Conservation (phyloP, 2,329 filamentous ascomycete species). For the Fusarium sp. region DNA sequence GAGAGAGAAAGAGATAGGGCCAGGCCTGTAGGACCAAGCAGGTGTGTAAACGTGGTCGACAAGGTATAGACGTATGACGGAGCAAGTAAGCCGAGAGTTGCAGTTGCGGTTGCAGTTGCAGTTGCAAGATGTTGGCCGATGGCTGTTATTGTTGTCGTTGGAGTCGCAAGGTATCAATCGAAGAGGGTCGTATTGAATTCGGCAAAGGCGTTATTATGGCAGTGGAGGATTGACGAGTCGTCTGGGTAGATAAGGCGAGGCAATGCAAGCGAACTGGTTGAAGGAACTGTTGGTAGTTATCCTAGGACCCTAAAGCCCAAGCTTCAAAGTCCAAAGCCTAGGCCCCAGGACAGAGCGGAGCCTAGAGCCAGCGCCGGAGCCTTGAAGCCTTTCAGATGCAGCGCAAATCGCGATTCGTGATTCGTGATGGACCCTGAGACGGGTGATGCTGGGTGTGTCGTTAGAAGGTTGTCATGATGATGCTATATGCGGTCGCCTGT, state of each 20-base stretch:
- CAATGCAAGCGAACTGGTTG: conserved; percentile 15
- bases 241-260: neutral
- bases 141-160: conserved; percentile 1
- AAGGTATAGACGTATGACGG: conserved; percentile 20
- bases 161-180: conserved; percentile 30
- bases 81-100: conserved; percentile 2
- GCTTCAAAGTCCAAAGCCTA: too few species aligned
- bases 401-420: conserved; percentile 38
- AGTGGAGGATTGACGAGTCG: too few species aligned
- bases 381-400: conserved; percentile 19
- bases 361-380: conserved; percentile 6
- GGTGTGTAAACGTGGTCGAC: conserved; percentile 11
- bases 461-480: conserved; percentile 11
- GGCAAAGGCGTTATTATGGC: neutral
- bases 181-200: conserved; percentile 10
- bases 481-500: neutral
- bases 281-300: conserved; percentile 28
- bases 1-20: neutral
- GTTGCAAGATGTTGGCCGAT: neutral
- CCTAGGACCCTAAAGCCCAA: neutral
- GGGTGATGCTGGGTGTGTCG: conserved; percentile 18
- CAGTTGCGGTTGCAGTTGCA: neutral
- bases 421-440: conserved; percentile 38
- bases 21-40: conserved; percentile 9
- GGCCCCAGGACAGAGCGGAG: neutral